Conservation (phyloP, 2,329 filamentous ascomycete genomes). For the Curvularia eragrostidis region DNA sequence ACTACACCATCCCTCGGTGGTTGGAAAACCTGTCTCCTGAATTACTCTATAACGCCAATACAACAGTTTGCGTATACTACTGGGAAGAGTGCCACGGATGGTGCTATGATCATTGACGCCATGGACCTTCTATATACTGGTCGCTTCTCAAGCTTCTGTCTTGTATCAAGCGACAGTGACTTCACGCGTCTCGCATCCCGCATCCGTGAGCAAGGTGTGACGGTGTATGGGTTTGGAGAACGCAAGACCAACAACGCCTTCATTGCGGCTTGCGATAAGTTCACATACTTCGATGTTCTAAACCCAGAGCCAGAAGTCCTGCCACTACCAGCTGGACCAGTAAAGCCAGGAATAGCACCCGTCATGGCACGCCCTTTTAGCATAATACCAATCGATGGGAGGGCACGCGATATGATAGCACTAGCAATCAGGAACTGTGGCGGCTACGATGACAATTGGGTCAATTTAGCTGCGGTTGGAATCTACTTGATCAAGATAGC, state of each 20-base stretch:
- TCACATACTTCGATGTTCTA: slow-evolving; percentile 38
- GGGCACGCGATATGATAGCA: background rate
- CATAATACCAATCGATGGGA: background rate
- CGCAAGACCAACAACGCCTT: slow-evolving; percentile 37
- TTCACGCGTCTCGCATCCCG: slow-evolving; percentile 46
- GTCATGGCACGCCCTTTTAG: background rate
- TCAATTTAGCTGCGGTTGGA: slow-evolving; percentile 37
- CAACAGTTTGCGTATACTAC: slow-evolving; percentile 20
- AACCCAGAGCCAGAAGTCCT: slow-evolving; percentile 13
- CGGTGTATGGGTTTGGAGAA: slow-evolving; percentile 46
- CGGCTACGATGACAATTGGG: slow-evolving; percentile 23
- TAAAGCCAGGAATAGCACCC: background rate
- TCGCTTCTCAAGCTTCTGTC: slow-evolving; percentile 44
- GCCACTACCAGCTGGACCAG: background rate
- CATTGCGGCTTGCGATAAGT: slow-evolving; percentile 39
- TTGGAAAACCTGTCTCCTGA: slow-evolving; percentile 33
- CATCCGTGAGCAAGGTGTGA: slow-evolving; percentile 46
- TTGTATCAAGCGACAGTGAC: slow-evolving; percentile 48
- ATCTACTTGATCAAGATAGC: slow-evolving; percentile 26
- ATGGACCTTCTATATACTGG: slow-evolving; percentile 47
- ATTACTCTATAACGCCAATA: slow-evolving; percentile 17
- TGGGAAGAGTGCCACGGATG: slow-evolving; percentile 42
- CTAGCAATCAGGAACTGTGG: background rate
- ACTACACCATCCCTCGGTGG: slow-evolving; percentile 27
- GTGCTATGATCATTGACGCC: slow-evolving; percentile 47